Evolutionary conservation across 139 green algal genomes (phyloP), one percentile per base, ranked within the genome.

Genomic region (Picochlorum sp.): DNA sequence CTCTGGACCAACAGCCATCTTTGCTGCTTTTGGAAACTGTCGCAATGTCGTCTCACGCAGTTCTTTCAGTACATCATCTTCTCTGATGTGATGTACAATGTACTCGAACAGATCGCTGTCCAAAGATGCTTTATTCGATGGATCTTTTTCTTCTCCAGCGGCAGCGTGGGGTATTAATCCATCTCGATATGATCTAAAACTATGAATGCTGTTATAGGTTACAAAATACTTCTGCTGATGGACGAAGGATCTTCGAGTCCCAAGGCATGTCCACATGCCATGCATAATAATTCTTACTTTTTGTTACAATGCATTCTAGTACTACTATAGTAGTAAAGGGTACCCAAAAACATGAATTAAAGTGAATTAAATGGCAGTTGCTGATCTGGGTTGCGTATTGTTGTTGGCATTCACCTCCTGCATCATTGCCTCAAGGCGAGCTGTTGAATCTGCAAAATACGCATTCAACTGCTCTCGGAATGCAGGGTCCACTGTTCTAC

Each of bases 1-100:
- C 71, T 97, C 91, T 4, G 87, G 87, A 1, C 85, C 66, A 58
- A 85, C 66, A 75, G 84, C 80, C 82, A 92, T 91, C 26, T 81
- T 75, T 0, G 80, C 69, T 2, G 79, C 86, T 2, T 73, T 65
- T 18, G 70, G 69, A 46, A 74, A 41, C 34, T 13, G 63, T 34
- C 83, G 64, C 13, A 32, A 49, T 1, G 69, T 69, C 0, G 88
- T 95, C 49, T 87, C 83, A 10, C 68, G 51, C 69, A 90, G 68
- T 60, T 75, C 34, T 8, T 49, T 44, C 20, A 91, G 75, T 3
- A 84, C 62, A 67, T 81, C 58, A 3, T 70, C 71, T 64, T 94
- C 87, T 3, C 80, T 61, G 0, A 82, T 94, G 66, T 88, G 84
- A 3, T 57, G 26, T 20, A 90, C 67, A 45, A 94, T 71, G 62